Base-by-base conservation (phyloP, 257 asterid species). In the Solanum habrochaites region DNA sequence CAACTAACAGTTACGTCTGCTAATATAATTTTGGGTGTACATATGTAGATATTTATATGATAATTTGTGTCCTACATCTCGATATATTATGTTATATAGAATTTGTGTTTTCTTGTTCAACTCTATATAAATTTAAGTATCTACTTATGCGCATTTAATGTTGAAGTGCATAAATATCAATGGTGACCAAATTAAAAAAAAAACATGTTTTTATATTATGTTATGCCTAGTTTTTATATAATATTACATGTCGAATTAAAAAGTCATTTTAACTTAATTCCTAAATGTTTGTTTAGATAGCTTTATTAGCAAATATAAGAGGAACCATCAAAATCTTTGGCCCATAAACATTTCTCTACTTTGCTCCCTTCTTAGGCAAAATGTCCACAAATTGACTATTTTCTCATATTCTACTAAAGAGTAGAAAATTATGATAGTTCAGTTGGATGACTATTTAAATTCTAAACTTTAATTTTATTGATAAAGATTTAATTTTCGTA, bases 111-210 rank as follows among this genome's bases (percentile, higher is more conserved):
- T 20, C 66, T 58, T 58, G 12, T 58, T 58, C 12, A 20, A 58
- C 25, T 58, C 21, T 20, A 58, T 58, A 58, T 2, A 58, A 58
- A 20, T 58, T 20, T 58, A 11, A 20, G 5, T 3, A 2, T 20
- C 25, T 58, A 20, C 2, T 20, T 58, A 7, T 56, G 25, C 2
- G 8, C 25, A 2, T 20, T 2, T 18, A 56, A 58, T 20, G 2
- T 58, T 0, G 2, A 11, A 58, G 11, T 2, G 5, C 25, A 58
- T 58, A 8, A 1, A 58, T 58, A 3, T 58, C 2, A 4, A 7
- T 10, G 1, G 5, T 10, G 49, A 11, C 5, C 49, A 11, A 43
- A 11, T 11, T 43, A 11, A 11, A 43, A 43, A 11, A 43, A 43
- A 1, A 3, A 3, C 5, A 37, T 5, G 7, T 37, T 37, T 58